Evolutionary conservation across 75 land plant genomes (phyloP).

Genomic region (Isoetes taiwanensis): DNA sequence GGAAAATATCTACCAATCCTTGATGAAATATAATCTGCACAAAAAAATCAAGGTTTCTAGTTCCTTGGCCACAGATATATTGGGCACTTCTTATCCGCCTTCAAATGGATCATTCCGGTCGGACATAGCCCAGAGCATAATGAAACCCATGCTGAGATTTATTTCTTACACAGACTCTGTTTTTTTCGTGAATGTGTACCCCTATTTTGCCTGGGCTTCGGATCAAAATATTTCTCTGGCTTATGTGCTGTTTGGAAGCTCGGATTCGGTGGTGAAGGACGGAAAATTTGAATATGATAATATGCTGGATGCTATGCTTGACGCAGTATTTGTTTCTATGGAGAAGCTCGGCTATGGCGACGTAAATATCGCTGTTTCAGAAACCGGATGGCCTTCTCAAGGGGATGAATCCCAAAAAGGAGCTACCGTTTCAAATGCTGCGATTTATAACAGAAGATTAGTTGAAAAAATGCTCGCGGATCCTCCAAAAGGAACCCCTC

Average conservation of each 20-base stretch:
- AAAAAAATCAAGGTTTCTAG: constrained; percentile 53
- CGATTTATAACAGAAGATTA: constrained; percentile 60
- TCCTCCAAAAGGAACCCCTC: constrained; percentile 60
- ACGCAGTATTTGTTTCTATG: constrained; percentile 56
- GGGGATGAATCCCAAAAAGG: constrained; percentile 57
- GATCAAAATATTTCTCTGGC: constrained; percentile 31
- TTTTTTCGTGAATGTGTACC: constrained; percentile 63
- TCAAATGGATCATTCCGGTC: constrained; percentile 47
- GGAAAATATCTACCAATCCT: constrained; percentile 28
- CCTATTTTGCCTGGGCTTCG: constrained; percentile 53
- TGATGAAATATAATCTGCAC: constrained; percentile 15
- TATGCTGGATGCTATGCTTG: constrained; percentile 60
- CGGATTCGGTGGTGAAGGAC: constrained; percentile 16
- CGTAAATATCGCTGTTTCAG: constrained; percentile 40
- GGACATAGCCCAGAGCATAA: constrained; percentile 30
- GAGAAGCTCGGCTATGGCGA: constrained; percentile 8
- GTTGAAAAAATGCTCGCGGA: constrained; percentile 27
- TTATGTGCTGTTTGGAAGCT: constrained; percentile 44
- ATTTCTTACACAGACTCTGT: constrained; percentile 33
- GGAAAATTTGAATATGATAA: constrained; percentile 39
- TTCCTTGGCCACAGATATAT: constrained; percentile 47
- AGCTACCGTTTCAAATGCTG: constrained; percentile 53
- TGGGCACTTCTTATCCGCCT: constrained; percentile 59
- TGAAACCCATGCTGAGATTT: constrained; percentile 41
- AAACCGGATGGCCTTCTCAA: constrained; percentile 88